Evolutionary conservation across 2,329 filamentous ascomycete species (phyloP), one percentile per base, ranked within the genome.

Genomic region (Calcarisporium arbuscula): DNA sequence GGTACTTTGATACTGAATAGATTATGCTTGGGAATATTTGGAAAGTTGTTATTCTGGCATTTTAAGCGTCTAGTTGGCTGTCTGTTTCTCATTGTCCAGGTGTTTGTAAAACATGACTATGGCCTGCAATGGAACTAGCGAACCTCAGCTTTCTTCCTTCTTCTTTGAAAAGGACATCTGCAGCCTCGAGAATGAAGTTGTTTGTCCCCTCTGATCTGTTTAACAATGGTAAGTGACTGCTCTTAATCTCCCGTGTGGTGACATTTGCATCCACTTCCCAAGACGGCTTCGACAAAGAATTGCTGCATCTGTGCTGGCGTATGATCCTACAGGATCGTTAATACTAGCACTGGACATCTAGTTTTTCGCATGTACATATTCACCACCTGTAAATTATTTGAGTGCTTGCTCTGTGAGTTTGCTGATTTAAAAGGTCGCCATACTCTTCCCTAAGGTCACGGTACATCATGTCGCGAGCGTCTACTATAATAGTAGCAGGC

Each of bases 181-280:
- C 34, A 4, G 51, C 52, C 17, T 57, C 43, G 0, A 46, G 17
- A 4, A 72, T 43, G 29, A 68, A 48, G 3, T 41, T 43, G 2
- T 49, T 60, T 2, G 62, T 62, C 36, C 62, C 60, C 4, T 55
- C 47, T 1, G 67, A 64, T 41, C 48, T 51, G 46, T 68, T 72
- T 45, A 74, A 38, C 49, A 73, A 67, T 0, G 67, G 65, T 9
- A 64, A 70, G 50, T 73, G 68, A 15, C 67, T 62, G n/a, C 54
- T 65, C 25, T 47, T 40, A 28, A 72, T 38, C 50, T 70, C 64
- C 5, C 61, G 43, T 18, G 60, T 46, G 39, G 52, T 55, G 2
- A 70, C 46, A 25, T 45, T 41, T 0, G 42, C 58, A n/a, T 0
- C 64, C 62, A 44, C 57, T 48, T 7, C 49, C 56, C 46, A 52